These are phyloP conservation scores for Boletus fagicola DNA, from an alignment of 768 basidiomycete genomes.

Conservation along the genomic window DNA sequence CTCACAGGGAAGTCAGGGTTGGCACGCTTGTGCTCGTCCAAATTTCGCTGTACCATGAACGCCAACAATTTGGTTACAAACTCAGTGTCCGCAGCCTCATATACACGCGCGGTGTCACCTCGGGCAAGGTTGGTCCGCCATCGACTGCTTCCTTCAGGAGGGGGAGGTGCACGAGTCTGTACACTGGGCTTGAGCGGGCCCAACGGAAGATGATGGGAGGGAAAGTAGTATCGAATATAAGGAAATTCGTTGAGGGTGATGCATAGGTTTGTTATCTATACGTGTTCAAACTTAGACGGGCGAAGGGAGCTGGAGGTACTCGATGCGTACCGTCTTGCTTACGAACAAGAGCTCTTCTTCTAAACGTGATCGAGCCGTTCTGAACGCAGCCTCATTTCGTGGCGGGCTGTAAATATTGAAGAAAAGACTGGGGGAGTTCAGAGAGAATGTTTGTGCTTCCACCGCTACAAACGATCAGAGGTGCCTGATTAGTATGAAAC, in stretches of 20 bases:
- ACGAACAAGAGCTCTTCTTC: conserved; percentile 84
- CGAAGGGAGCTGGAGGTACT: background rate
- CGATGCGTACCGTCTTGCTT: conserved; percentile 55
- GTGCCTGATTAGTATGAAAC: conserved; percentile 9
- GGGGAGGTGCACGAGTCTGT: conserved; percentile 64
- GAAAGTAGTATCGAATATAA: conserved; percentile 88
- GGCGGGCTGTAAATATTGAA: conserved; percentile 89
- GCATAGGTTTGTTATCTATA: conserved; percentile 83
- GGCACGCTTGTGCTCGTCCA: conserved; percentile 84
- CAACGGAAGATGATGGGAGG: conserved; percentile 76
- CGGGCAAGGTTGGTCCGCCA: conserved; percentile 84
- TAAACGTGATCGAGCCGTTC: conserved; percentile 66
- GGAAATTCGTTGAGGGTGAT: conserved; percentile 91
- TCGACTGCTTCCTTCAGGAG: conserved; percentile 58
- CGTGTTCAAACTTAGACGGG: conserved; percentile 2
- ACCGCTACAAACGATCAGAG: conserved; percentile 49
- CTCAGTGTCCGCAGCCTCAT: conserved; percentile 70
- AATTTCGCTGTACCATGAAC: conserved; percentile 73
- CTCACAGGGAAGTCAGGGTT: conserved; percentile 89
- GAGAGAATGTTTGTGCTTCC: conserved; percentile 83
- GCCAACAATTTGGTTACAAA: conserved; percentile 82
- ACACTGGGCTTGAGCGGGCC: conserved; percentile 74
- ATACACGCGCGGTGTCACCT: conserved; percentile 64
- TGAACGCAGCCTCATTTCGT: conserved; percentile 63
- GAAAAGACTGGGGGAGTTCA: conserved; percentile 76